phyloP scores from a whole-genome alignment of 345 rosid species.

The Moricandia moricandioides region DNA sequence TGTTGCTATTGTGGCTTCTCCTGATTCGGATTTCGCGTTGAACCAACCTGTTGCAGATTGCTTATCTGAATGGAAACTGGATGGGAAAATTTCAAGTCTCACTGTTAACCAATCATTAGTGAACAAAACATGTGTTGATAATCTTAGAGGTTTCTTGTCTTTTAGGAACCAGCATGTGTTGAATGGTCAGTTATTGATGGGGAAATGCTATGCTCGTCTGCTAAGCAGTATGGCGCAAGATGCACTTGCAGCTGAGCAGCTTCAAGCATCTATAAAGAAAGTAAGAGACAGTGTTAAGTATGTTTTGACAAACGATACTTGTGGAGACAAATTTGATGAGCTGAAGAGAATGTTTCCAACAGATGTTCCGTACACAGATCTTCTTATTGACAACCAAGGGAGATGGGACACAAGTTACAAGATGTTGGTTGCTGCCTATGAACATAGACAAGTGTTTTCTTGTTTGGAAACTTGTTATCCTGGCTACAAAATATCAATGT shows the following conservation, averaged over 20 bases:
- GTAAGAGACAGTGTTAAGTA: constrained; percentile 66
- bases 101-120: constrained; percentile 49
- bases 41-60: constrained; percentile 59
- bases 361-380: constrained; percentile 48
- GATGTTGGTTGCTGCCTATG: constrained; percentile 71
- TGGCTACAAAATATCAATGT: constrained; percentile 67
- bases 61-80: constrained; percentile 73
- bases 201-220: constrained; percentile 59
- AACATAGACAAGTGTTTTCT: constrained; percentile 72
- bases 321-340: constrained; percentile 65
- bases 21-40: constrained; percentile 57
- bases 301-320: constrained; percentile 57
- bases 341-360: constrained; percentile 64
- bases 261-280: constrained; percentile 52
- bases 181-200: constrained; percentile 66
- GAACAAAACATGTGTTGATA: constrained; percentile 54
- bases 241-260: constrained; percentile 40
- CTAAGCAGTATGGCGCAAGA: constrained; percentile 59
- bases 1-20: constrained; percentile 68
- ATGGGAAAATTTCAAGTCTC: constrained; percentile 65
- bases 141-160: constrained; percentile 62
- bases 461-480: constrained; percentile 77
- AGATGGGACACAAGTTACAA: constrained; percentile 79
- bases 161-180: constrained; percentile 60
- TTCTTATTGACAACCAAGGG: constrained; percentile 54